Percentiles rank a stretch among this genome's conserved stretches.
Conservation (phyloP, 2,329 filamentous ascomycete species). For the Scytalidium lignicola region DNA sequence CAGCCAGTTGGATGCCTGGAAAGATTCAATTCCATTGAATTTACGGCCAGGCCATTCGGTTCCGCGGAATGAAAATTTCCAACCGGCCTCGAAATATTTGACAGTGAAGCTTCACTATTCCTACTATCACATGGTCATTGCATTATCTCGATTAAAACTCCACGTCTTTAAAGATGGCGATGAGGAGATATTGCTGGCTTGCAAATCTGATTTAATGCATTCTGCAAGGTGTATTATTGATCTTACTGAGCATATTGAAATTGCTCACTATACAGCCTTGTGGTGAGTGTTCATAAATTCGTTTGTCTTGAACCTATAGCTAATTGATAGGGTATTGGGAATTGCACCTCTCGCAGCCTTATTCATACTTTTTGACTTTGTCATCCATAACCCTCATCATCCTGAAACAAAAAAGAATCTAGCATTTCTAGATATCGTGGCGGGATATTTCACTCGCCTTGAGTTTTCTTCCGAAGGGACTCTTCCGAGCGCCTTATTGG, state of each 20-base stretch:
- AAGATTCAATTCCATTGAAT: constrained; percentile 21
- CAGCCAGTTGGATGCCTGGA: constrained; percentile 28
- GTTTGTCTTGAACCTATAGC: not conserved
- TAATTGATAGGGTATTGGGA: constrained; percentile 25
- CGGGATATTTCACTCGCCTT: constrained; percentile 37
- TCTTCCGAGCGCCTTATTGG: constrained; percentile 31
- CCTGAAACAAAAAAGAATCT: constrained; percentile 32
- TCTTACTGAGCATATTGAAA: constrained; percentile 29
- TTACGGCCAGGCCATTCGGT: constrained; percentile 27
- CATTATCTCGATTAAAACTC: constrained; percentile 21
- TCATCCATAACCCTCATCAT: constrained; percentile 32
- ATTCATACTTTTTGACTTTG: constrained; percentile 37
- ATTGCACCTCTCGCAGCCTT: constrained; percentile 32
- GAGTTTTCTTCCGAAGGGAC: constrained; percentile 34
- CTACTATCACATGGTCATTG: constrained; percentile 28
- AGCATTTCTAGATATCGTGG: constrained; percentile 34
- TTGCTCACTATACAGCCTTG: constrained; percentile 28
- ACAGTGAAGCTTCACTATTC: constrained; percentile 24
- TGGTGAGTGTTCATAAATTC: constrained; percentile 22
- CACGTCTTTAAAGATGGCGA: constrained; percentile 1
- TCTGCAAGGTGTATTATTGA: constrained; percentile 29
- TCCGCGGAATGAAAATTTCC: constrained; percentile 11
- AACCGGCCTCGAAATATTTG: constrained; percentile 14
- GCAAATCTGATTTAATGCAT: constrained; percentile 25
- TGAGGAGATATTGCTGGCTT: constrained; percentile 8